Evolutionary conservation across 495 filamentous ascomycete genomes (phyloP).

Genomic region (Aspergillus bertholletiae): DNA sequence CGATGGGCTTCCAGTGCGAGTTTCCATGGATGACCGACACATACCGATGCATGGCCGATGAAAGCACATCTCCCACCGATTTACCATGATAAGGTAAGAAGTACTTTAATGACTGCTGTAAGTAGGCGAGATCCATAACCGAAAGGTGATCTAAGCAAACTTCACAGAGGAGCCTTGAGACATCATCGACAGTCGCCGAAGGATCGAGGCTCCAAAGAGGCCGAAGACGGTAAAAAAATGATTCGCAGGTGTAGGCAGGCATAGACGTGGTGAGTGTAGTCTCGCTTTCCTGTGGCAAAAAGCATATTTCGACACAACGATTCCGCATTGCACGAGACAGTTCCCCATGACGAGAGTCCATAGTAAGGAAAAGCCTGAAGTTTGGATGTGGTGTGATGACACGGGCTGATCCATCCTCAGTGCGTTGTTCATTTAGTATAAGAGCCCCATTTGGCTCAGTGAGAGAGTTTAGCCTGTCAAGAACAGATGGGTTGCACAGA

Average conservation of each 20-base stretch:
- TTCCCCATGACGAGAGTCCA: slow-evolving; percentile 91
- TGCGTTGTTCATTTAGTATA: slow-evolving; percentile 87
- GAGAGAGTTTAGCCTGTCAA: slow-evolving; percentile 91
- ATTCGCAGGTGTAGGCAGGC: slow-evolving; percentile 45
- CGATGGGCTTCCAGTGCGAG: slow-evolving; percentile 32
- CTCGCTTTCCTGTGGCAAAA: slow-evolving; percentile 41
- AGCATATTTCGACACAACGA: slow-evolving; percentile 83
- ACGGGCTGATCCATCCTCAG: slow-evolving; percentile 73
- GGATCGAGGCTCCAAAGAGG: slow-evolving; percentile 36
- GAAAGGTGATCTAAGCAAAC: slow-evolving; percentile 55
- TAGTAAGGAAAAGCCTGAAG: slow-evolving; percentile 91
- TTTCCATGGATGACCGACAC: slow-evolving; percentile 36
- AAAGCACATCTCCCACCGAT: slow-evolving; percentile 11
- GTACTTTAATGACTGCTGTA: slow-evolving; percentile 31
- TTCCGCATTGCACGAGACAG: slow-evolving; percentile 97
- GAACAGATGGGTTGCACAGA: slow-evolving; percentile 87
- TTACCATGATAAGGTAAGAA: slow-evolving; percentile 18
- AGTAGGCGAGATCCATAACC: slow-evolving; percentile 45
- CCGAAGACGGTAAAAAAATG: slow-evolving; percentile 48
- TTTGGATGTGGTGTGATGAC: slow-evolving; percentile 77
- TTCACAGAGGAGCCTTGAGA: slow-evolving; percentile 25
- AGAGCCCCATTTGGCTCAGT: slow-evolving; percentile 86
- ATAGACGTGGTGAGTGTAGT: slow-evolving; percentile 16
- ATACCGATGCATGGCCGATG: slow-evolving; percentile 29
- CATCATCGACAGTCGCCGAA: slow-evolving; percentile 11